Base-by-base conservation (phyloP, 345 rosid genomes). In the Populus pruinosa region DNA sequence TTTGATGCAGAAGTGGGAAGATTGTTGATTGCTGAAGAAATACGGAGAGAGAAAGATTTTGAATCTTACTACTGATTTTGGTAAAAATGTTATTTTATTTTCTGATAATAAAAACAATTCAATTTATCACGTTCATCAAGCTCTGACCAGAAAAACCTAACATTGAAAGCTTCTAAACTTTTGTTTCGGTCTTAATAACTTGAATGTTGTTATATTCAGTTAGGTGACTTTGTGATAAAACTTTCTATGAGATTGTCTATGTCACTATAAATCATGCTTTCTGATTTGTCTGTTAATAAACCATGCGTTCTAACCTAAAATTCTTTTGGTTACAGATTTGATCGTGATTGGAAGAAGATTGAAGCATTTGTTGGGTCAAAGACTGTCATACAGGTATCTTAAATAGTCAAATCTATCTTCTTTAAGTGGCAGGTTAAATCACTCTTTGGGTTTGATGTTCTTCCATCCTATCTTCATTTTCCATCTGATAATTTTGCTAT, bases 311-410 rank as follows among this genome's bases (percentile, higher is more conserved):
- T 81, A 43, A 75, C 71, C 73, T 41, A 20, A 25, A 31, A 55
- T 53, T 39, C 8, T 41, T 75, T 79, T 74, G 39, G 14, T 67
- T 72, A 65, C 83, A 95, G 98, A 70, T 95, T 93, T 77, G 99
- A 95, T 81, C 93, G 99, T 69, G 98, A 95, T 67, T 93, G 99
- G 99, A 95, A 95, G 89, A 95, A 93, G 88, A 95, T 95, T n/a
- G 98, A 92, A 76, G 99, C 97, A 23, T 93, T 91, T 86, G 88
- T 95, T 74, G 98, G 98, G 72, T 91, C 99, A 56, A 95, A 95
- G 85, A 91, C 96, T 21, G 98, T 93, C 39, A 92, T 93, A 44
- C 98, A 94, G 97, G 98, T 94, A 87, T 27, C 67, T 47, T 47
- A 64, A 38, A 61, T 50, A 17, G 31, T 71, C 55, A 53, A 44